phyloP scores from a whole-genome alignment of 345 rosid genomes.

The Eutrema heterophyllum region DNA sequence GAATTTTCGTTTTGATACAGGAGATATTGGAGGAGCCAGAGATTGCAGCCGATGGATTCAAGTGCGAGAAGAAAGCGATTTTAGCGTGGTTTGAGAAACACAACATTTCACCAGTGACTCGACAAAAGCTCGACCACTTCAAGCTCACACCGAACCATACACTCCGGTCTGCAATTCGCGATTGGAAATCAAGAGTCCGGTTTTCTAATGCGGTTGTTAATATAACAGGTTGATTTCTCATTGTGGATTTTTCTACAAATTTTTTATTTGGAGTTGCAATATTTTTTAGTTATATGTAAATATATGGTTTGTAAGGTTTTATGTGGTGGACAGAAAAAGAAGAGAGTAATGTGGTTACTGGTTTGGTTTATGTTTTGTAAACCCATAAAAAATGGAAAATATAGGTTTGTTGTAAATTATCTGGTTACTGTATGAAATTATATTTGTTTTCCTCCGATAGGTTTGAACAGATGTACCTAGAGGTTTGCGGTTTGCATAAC shows the following conservation, averaged over 20 bases:
- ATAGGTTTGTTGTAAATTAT: neutral
- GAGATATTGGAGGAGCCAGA: conserved; percentile 82
- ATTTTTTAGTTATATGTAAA: neutral
- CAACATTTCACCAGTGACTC: conserved; percentile 69
- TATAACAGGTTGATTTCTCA: neutral
- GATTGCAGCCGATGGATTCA: conserved; percentile 84
- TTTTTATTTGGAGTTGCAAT: neutral
- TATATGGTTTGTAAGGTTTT: conserved; percentile 4
- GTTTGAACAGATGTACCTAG: no score
- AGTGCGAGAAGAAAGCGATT: conserved; percentile 74
- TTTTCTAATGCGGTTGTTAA: conserved; percentile 19
- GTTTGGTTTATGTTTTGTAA: conserved; percentile 10
- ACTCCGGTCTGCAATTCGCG: conserved; percentile 62
- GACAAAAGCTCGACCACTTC: conserved; percentile 49
- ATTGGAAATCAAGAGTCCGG: conserved; percentile 60
- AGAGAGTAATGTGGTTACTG: neutral
- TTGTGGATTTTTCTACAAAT: neutral
- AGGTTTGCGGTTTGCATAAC: no score
- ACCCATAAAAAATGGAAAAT: neutral
- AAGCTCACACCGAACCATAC: conserved; percentile 60
- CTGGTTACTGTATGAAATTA: neutral
- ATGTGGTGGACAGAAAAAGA: neutral
- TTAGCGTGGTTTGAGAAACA: conserved; percentile 74
- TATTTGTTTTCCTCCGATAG: no score
- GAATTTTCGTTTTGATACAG: conserved; percentile 28